These are phyloP conservation scores for Parathielavia appendiculata DNA, from an alignment of 495 filamentous ascomycete genomes.

Conservation along the genomic window DNA sequence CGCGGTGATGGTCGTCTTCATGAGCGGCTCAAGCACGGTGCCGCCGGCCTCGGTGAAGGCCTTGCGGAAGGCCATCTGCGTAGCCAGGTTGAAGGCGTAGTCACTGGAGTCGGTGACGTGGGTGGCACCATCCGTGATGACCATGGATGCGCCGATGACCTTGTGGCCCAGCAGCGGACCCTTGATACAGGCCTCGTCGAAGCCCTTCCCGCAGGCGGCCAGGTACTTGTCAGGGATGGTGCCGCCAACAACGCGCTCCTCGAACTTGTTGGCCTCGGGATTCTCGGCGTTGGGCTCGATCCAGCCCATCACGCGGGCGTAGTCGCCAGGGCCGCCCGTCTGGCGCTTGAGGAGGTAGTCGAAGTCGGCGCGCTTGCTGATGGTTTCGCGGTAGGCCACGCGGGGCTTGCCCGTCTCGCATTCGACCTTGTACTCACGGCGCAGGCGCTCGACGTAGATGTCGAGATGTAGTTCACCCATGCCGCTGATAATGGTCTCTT, in stretches of 20 bases:
- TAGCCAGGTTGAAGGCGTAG: conserved; percentile 96
- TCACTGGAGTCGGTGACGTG: conserved; percentile 98
- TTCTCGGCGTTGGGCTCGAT: conserved; percentile 74
- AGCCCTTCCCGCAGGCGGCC: conserved; percentile 93
- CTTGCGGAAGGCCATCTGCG: conserved; percentile 95
- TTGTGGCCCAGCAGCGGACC: conserved; percentile 91
- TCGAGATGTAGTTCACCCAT: conserved; percentile 98
- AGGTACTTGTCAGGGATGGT: conserved; percentile 95
- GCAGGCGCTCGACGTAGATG: conserved; percentile 98
- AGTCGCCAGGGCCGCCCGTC: conserved; percentile 94
- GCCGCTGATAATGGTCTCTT: conserved; percentile 95
- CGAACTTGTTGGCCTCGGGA: conserved; percentile 75
- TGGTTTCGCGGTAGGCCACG: conserved; percentile 95
- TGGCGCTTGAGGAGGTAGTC: conserved; percentile 96
- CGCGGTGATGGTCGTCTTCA: conserved; percentile 96
- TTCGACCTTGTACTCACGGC: conserved; percentile 93
- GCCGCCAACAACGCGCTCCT: conserved; percentile 81
- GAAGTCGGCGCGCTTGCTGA: conserved; percentile 69
- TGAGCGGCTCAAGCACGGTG: conserved; percentile 85
- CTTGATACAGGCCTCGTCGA: conserved; percentile 75
- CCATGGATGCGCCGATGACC: conserved; percentile 84
- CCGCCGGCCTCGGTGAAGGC: conserved; percentile 76
- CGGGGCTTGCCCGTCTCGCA: conserved; percentile 94
- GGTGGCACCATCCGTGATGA: conserved; percentile 93
- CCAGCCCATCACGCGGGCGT: conserved; percentile 84